Evolutionary conservation across 768 basidiomycete genomes (phyloP).

Genomic region (Russula sp.): DNA sequence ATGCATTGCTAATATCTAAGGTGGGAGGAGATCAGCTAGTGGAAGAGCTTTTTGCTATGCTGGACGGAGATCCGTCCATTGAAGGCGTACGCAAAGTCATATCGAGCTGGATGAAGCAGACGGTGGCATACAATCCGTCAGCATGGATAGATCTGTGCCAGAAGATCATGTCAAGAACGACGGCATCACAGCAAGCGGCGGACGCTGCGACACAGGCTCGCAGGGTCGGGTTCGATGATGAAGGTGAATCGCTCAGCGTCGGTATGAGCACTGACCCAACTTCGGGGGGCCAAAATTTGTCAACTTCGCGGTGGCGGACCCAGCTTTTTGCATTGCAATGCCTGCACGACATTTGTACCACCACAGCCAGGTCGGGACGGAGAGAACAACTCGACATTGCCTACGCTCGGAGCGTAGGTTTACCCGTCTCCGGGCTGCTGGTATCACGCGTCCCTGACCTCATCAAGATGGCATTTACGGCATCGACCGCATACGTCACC

Average conservation of each 20-base stretch:
- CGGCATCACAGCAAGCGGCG: constrained; percentile 68
- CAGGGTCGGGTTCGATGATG: constrained; percentile 67
- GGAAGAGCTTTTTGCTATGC: constrained; percentile 88
- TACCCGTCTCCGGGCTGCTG: constrained; percentile 56
- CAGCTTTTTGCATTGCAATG: constrained; percentile 93
- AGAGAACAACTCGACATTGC: constrained; percentile 79
- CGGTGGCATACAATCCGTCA: constrained; percentile 84
- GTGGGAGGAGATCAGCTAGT: constrained; percentile 91
- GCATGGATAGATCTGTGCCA: constrained; percentile 99
- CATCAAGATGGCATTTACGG: constrained; percentile 97
- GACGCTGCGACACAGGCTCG: constrained; percentile 50
- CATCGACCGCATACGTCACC: constrained; percentile 92
- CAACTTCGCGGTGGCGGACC: constrained; percentile 89
- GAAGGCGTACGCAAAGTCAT: constrained; percentile 94
- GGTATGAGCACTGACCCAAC: constrained; percentile 40
- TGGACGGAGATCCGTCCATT: constrained; percentile 91
- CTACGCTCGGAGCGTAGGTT: constrained; percentile 54
- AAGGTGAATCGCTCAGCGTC: constrained; percentile 83
- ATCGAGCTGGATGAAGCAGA: constrained; percentile 90
- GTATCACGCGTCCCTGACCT: constrained; percentile 85
- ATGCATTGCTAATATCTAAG: constrained; percentile 85
- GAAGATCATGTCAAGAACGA: constrained; percentile 91
- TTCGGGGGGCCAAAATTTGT: constrained; percentile 33
- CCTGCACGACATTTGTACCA: constrained; percentile 78
- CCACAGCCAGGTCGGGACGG: constrained; percentile 63